phyloP scores from a whole-genome alignment of 2,329 filamentous ascomycete species.

The Neopestalotiopsis sp. region DNA sequence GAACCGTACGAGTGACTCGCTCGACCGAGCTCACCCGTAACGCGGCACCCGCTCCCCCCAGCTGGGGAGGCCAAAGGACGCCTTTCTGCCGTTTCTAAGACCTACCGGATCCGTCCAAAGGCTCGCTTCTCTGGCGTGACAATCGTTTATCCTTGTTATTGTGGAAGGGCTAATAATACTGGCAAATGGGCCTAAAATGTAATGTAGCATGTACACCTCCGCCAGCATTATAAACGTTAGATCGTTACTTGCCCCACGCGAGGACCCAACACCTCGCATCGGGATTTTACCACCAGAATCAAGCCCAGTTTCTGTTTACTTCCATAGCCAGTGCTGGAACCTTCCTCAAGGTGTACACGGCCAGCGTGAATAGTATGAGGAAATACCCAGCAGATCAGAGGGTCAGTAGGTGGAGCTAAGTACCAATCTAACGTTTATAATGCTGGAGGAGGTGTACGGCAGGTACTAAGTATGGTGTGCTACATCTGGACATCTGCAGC shows the following conservation, averaged over 20 bases:
- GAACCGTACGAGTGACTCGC: slow-evolving; percentile 3
- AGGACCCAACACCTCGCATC: too few relatives aligned
- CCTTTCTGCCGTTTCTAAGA: background rate
- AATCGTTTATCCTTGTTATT: background rate
- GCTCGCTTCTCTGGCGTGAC: slow-evolving; percentile 7
- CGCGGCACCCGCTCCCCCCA: background rate
- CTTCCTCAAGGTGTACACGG: too few relatives aligned
- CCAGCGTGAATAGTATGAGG: too few relatives aligned
- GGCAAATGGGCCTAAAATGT: background rate
- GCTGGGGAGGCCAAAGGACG: background rate
- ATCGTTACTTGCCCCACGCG: too few relatives aligned
- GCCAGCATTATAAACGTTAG: too few relatives aligned
- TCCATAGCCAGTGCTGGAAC: too few relatives aligned
- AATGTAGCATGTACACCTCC: background rate
- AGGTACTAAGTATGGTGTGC: background rate
- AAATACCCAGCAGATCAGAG: too few relatives aligned
- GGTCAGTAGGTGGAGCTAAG: too few relatives aligned
- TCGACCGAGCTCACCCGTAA: slow-evolving; percentile 6
- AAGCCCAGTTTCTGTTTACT: too few relatives aligned
- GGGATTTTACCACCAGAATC: too few relatives aligned
- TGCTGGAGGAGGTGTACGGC: too few relatives aligned
- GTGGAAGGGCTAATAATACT: background rate
- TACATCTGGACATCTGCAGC: background rate
- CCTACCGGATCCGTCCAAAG: slow-evolving; percentile 13
- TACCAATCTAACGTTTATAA: too few relatives aligned